These are phyloP conservation scores for Ogataea haglerorum DNA, from an alignment of 805 yeast genomes.

Conservation along the genomic window DNA sequence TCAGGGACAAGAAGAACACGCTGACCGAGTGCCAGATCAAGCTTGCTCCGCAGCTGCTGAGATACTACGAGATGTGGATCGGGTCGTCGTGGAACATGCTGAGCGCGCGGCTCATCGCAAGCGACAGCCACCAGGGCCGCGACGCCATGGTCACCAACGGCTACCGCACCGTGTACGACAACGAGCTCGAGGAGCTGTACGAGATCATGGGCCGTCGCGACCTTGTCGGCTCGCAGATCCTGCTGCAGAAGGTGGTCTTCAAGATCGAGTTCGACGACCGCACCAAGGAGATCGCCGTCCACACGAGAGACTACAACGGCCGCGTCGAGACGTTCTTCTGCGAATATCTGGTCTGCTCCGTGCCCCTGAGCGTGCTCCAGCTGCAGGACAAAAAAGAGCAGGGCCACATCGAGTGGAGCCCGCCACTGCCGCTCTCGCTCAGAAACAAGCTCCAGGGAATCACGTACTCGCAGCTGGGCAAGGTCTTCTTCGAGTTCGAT, in stretches of 20 bases:
- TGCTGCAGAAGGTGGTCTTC: slow-evolving; percentile 24
- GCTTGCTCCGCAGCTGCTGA: slow-evolving; percentile 46
- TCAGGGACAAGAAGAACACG: slow-evolving; percentile 41
- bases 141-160: slow-evolving; percentile 64
- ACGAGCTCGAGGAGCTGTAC: slow-evolving; percentile 30
- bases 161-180: slow-evolving; percentile 38
- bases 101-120: slow-evolving; percentile 54
- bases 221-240: slow-evolving; percentile 16
- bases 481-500: slow-evolving; percentile 46
- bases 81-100: slow-evolving; percentile 65
- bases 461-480: slow-evolving; percentile 43
- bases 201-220: slow-evolving; percentile 13
- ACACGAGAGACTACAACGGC: slow-evolving; percentile 11
- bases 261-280: slow-evolving; percentile 22
- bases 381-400: slow-evolving; percentile 26
- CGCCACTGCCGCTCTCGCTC: slow-evolving; percentile 35
- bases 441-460: slow-evolving; percentile 28
- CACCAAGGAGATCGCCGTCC: slow-evolving; percentile 21
- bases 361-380: slow-evolving; percentile 48
- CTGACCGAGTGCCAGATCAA: slow-evolving; percentile 49
- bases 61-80: slow-evolving; percentile 70
- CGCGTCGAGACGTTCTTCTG: slow-evolving; percentile 18
- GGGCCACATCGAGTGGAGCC: slow-evolving; percentile 33
- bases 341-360: slow-evolving; percentile 45
- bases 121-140: slow-evolving; percentile 48